phyloP scores from a whole-genome alignment of 805 yeast genomes.

The Wickerhamiella domercqiae region DNA sequence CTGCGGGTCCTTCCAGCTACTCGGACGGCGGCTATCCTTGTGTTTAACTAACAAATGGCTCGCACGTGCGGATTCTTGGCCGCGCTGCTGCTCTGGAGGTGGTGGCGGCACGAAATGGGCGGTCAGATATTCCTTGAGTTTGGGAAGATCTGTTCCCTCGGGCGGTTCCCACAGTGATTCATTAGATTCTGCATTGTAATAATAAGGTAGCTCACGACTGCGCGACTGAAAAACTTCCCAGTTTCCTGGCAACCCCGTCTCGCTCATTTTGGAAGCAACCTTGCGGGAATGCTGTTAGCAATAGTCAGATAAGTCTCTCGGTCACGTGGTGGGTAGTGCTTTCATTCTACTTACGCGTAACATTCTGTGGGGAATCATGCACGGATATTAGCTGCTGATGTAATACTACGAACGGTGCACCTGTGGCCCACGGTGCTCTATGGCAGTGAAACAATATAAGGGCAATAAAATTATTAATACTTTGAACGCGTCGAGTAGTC shows the following conservation, averaged over 20 bases:
- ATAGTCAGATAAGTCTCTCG: no score
- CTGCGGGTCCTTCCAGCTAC: slow-evolving; percentile 71
- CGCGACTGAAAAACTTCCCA: slow-evolving; percentile 74
- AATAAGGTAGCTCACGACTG: slow-evolving; percentile 76
- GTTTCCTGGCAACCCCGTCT: slow-evolving; percentile 64
- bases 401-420: no score
- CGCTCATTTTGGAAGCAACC: slow-evolving; percentile 10
- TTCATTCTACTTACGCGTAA: no score
- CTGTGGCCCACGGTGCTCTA: no score
- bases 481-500: no score
- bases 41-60: slow-evolving; percentile 77
- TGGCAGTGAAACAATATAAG: no score
- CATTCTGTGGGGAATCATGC: no score
- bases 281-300: no score
- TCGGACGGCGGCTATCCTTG: slow-evolving; percentile 69
- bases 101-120: slow-evolving; percentile 17
- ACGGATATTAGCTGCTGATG: no score
- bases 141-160: slow-evolving; percentile 51
- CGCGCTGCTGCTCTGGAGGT: slow-evolving; percentile 5
- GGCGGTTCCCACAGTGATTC: slow-evolving; percentile 90
- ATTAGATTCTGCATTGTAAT: slow-evolving; percentile 48
- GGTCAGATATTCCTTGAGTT: slow-evolving; percentile 42
- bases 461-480: no score
- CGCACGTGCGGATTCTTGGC: slow-evolving; percentile 45
- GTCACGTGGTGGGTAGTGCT: no score